Evolutionary conservation across 108 stramenopile genomes (phyloP), one percentile per base, ranked within the genome.

Genomic region (Fragilariopsis cylindrus): DNA sequence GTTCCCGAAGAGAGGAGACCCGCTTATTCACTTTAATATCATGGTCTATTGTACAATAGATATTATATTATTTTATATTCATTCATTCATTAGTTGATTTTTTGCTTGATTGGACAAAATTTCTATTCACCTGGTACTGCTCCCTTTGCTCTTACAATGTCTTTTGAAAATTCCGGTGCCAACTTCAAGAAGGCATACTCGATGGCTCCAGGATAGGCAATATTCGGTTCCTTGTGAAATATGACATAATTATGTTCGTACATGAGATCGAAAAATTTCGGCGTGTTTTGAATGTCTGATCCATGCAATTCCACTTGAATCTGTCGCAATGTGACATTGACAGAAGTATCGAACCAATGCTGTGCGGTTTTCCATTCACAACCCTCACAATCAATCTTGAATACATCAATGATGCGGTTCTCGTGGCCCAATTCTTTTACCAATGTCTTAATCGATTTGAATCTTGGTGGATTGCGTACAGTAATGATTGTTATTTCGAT

Each of bases 381-480:
- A 82, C 58, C 9, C 19, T 71, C 82, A 56, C 85, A 86, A 65
- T 90, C 89, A 79, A 90, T 86, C 73, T 88, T 88, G 71, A 88
- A 82, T 13, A 90, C 64, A 72, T 88, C 85, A 68, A 88, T 84
- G 9, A 67, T 63, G 15, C 82, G 72, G 12, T 84, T 58, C 6
- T 78, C 76, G 43, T 88, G 88, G 7, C 85, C 85, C 60, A 88
- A 76, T 21, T 65, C 21, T 55, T 75, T 64, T 41, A 84, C 48
- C 42, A 88, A 70, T 48, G 64, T 73, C 69, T 68, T 57, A 4
- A 60, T 40, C n/a, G 50, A 18, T 56, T 12, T 47, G 57, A 48
- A 15, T 15, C 40, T 70, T 19, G 12, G 47, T 69, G 4, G 58
- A 9, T 8, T 60, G 4, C 30, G 30, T 30, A 30, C 30, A 30